phyloP scores from a whole-genome alignment of 108 stramenopile species.

The Fragilaria radians region DNA sequence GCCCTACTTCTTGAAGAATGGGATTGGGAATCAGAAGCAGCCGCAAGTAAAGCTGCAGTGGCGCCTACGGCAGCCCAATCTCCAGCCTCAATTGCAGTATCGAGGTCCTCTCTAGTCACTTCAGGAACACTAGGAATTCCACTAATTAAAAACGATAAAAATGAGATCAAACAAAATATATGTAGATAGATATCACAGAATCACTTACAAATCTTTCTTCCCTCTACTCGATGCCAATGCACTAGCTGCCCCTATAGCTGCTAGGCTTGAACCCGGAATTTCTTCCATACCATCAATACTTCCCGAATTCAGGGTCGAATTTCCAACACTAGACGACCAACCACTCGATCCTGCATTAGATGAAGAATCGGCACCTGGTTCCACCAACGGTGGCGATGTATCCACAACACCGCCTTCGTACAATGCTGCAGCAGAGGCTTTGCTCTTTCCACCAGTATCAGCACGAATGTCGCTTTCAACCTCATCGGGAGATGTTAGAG shows the following conservation, averaged over 20 bases:
- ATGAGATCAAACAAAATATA: background rate
- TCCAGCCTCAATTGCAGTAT: constrained; percentile 70
- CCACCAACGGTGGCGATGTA: background rate
- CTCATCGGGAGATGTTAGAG: background rate
- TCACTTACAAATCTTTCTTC: background rate
- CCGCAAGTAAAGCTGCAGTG: constrained; percentile 72
- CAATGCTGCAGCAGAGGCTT: background rate
- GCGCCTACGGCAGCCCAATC: constrained; percentile 87
- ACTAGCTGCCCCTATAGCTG: constrained; percentile 42
- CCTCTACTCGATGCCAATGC: constrained; percentile 6
- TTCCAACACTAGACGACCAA: constrained; percentile 44
- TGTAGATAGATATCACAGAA: background rate
- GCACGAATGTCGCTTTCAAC: background rate
- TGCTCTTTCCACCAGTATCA: background rate
- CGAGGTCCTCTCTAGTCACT: constrained; percentile 49
- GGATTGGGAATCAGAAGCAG: constrained; percentile 63
- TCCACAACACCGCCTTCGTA: background rate
- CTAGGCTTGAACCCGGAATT: constrained; percentile 21
- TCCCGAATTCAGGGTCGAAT: constrained; percentile 51
- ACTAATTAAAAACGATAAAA: background rate
- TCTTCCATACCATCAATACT: constrained; percentile 30
- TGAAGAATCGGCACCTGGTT: constrained; percentile 11
- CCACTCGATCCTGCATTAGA: constrained; percentile 43
- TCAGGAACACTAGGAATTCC: constrained; percentile 14
- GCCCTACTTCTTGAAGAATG: constrained; percentile 32